These are phyloP conservation scores for Russula foetens DNA, from an alignment of 768 basidiomycete species.

Conservation along the genomic window DNA sequence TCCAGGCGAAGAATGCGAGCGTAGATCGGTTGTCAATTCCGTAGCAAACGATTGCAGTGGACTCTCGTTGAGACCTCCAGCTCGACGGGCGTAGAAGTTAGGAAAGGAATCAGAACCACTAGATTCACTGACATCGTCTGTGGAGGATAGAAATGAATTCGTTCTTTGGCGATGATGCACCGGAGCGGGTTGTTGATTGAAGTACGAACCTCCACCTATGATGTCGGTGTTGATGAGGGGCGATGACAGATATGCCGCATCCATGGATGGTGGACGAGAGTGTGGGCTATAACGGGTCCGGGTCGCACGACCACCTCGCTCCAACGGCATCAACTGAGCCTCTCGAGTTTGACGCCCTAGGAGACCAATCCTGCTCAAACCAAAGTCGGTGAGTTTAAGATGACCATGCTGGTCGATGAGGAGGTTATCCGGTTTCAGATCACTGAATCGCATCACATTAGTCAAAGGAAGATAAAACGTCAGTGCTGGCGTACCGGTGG, in stretches of 20 bases:
- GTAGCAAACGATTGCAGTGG: constrained; percentile 82
- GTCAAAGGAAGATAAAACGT: not conserved
- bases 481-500: constrained; percentile 64
- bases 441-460: constrained; percentile 41
- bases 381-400: constrained; percentile 97
- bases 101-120: constrained; percentile 67
- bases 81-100: constrained; percentile 35
- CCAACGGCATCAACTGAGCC: constrained; percentile 27
- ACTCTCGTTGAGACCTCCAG: constrained; percentile 51
- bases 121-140: constrained; percentile 83
- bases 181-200: constrained; percentile 56
- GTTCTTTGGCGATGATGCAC: constrained; percentile 53
- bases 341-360: constrained; percentile 91
- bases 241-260: constrained; percentile 72
- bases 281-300: constrained; percentile 56
- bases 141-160: constrained; percentile 57
- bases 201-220: constrained; percentile 65
- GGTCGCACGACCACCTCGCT: constrained; percentile 25
- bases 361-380: constrained; percentile 94
- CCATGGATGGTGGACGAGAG: constrained; percentile 76
- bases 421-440: constrained; percentile 95
- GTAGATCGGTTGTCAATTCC: constrained; percentile 74
- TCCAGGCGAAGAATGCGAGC: constrained; percentile 64
- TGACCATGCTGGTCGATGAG: constrained; percentile 96
- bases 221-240: constrained; percentile 57